These are phyloP conservation scores for Diaporthe caulivora DNA, from an alignment of 2,329 filamentous ascomycete genomes.

Conservation along the genomic window DNA sequence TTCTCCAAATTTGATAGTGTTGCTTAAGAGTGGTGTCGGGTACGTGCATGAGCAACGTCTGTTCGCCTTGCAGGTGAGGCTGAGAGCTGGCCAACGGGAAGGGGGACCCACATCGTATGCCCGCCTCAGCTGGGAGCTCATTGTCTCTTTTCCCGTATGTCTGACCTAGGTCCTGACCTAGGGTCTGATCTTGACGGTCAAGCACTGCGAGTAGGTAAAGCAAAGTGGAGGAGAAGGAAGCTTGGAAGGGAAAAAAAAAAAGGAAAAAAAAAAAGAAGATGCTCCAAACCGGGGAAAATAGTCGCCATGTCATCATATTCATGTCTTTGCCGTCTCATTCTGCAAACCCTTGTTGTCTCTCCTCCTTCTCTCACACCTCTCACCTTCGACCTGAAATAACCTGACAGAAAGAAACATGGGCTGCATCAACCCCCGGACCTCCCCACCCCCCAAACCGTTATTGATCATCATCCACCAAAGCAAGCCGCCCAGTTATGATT, in stretches of 20 bases:
- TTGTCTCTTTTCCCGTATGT: background rate
- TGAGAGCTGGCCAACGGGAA: background rate
- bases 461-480: conserved; percentile 8
- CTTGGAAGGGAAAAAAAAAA: background rate
- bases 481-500: conserved; percentile 15
- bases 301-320: background rate
- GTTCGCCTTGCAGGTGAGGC: conserved; percentile 4
- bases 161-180: background rate
- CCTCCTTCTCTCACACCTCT: background rate
- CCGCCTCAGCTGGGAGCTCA: background rate
- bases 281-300: background rate
- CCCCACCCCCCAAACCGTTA: too few relatives aligned
- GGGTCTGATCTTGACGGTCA: background rate
- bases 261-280: background rate
- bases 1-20: background rate
- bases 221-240: background rate
- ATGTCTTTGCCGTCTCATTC: background rate
- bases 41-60: background rate
- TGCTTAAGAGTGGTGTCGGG: background rate
- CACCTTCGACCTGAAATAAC: background rate
- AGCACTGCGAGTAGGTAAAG: background rate
- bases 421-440: conserved; percentile 8
- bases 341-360: background rate
- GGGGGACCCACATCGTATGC: background rate
- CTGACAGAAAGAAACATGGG: background rate